phyloP scores from a whole-genome alignment of 2,329 filamentous ascomycete genomes.

The Colletotrichum musae region DNA sequence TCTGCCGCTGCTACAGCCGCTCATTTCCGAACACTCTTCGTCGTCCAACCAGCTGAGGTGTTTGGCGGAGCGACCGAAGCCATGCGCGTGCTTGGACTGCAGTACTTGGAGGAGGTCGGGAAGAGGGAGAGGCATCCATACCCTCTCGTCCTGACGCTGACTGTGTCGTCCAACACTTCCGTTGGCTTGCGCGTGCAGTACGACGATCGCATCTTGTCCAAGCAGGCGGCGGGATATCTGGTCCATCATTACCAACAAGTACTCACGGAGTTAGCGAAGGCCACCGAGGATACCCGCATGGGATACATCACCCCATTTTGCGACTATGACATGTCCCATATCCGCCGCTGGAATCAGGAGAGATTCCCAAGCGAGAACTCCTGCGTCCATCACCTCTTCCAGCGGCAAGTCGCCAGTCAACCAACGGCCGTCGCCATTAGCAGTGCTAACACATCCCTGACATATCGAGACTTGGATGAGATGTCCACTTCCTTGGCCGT shows the following conservation, averaged over 20 bases:
- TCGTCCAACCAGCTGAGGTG: slow-evolving; percentile 46
- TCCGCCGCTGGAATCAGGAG: no score
- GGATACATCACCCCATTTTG: not conserved
- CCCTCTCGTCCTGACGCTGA: no score
- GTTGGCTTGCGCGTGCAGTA: not conserved
- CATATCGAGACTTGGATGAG: slow-evolving; percentile 5
- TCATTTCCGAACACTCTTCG: slow-evolving; percentile 49
- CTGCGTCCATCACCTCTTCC: slow-evolving; percentile 9
- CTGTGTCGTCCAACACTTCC: not conserved
- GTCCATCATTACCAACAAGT: not conserved
- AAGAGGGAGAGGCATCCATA: not conserved
- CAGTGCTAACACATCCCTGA: not conserved
- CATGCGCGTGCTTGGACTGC: not conserved
- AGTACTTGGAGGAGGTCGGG: no score
- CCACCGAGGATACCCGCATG: no score
- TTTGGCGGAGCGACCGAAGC: no score
- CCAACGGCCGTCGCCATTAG: slow-evolving; percentile 5
- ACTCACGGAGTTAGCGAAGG: no score
- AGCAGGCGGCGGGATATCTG: not conserved
- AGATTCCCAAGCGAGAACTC: slow-evolving; percentile 8
- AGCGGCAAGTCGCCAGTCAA: not conserved
- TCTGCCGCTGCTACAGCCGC: slow-evolving; percentile 40
- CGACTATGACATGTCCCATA: not conserved
- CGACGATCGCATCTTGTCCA: not conserved
- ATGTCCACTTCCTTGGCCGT: slow-evolving; percentile 10